Percentiles rank a stretch among this genome's conserved stretches.
Conservation (phyloP, 2,329 filamentous ascomycete species). For the Ophiocordyceps camponoti-leonardi region DNA sequence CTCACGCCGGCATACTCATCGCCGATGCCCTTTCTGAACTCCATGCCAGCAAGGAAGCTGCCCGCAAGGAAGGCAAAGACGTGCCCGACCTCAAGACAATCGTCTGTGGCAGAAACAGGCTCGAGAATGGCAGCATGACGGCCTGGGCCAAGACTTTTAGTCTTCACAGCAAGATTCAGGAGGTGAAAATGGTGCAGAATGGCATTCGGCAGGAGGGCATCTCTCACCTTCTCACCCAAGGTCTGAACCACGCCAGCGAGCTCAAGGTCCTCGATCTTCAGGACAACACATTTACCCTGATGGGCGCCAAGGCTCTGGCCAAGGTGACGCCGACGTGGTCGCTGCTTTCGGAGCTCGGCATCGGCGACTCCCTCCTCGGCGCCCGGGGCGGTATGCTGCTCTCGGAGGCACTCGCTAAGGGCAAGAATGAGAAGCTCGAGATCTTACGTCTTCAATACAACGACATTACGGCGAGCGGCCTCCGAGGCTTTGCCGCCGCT, state of each 20-base stretch:
- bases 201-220: conserved; percentile 93
- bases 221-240: conserved; percentile 59
- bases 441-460: conserved; percentile 80
- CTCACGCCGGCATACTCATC: conserved; percentile 74
- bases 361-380: conserved; percentile 75
- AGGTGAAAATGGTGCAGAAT: conserved; percentile 96
- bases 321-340: conserved; percentile 60
- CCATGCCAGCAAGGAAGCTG: conserved; percentile 67
- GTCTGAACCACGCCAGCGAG: conserved; percentile 50
- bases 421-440: conserved; percentile 64
- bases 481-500: conserved; percentile 55
- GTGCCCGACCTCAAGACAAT: conserved; percentile 87
- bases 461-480: conserved; percentile 65
- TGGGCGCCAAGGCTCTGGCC: conserved; percentile 63
- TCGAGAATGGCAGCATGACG: conserved; percentile 92
- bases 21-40: conserved; percentile 75
- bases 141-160: conserved; percentile 83
- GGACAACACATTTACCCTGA: conserved; percentile 88
- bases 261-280: conserved; percentile 77
- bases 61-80: conserved; percentile 50
- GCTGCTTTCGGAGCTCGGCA: conserved; percentile 62
- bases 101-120: conserved; percentile 85
- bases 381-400: conserved; percentile 61
- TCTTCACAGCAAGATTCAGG: conserved; percentile 65
- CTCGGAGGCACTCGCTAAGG: conserved; percentile 53